Evolutionary conservation across 148 eudicot genomes (phyloP), one percentile per base, ranked within the genome.

Genomic region (Persicaria tinctoria): DNA sequence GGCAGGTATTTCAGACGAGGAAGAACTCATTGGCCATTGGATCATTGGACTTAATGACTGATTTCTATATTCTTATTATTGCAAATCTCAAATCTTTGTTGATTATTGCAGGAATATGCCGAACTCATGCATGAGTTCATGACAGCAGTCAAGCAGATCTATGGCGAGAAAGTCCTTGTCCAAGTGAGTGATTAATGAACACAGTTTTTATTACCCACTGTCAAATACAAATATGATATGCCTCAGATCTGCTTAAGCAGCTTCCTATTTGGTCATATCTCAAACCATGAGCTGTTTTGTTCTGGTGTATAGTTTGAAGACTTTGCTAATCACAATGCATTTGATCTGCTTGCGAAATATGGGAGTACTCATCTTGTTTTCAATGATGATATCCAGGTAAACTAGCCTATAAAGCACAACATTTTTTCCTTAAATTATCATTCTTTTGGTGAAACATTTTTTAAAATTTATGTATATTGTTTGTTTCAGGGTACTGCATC

Each of bases 371-470:
- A 94, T 81, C 97, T 94, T 72, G 98, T 91, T 71, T 94, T 94
- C 82, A 94, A 94, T 79, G 98, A 94, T 77, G 98, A 94, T 79
- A 94, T 94, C 72, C 97, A 94, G 92, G 98, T 94, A 84, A 45
- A 3, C 57, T 53, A 13, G 68, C 45, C n/a, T 50, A 5, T 13
- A 32, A 32, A 47, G 44, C 1, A n/a, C 16, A 38, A 6, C 49
- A 76, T 56, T 18, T 50, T 57, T 46, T 41, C 3, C 62, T 6
- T 74, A 57, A 45, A 8, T 73, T 6, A 11, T 13, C 75, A 38
- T 4, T 46, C 12, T 64, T 17, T 23, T 10, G 11, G 20, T 70
- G 38, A 27, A 49, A 23, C 3, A 16, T 75, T 46, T 44, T 49
- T 41, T 48, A 62, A 66, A 62, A 56, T 8, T 63, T 51, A 73